Percentiles rank a stretch among this genome's conserved stretches.
Conservation (phyloP, 495 filamentous ascomycete species). For the Xylaria nigripes region DNA sequence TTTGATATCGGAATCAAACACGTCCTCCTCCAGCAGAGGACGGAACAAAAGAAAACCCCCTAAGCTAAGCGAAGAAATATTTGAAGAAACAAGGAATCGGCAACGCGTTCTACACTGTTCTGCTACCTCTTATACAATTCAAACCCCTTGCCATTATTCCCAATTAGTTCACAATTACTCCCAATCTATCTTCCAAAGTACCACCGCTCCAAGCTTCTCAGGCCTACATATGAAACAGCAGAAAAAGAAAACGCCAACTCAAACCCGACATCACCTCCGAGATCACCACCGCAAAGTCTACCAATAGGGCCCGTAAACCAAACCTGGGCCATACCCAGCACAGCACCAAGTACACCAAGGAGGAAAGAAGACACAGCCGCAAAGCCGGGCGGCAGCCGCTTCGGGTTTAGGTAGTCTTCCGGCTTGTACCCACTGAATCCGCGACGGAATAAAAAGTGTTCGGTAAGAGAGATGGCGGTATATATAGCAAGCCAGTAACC, state of each 20-base stretch:
- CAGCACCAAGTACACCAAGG: conserved; percentile 63
- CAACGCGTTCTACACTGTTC: neutral
- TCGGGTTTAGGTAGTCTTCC: conserved; percentile 51
- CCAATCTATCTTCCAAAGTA: conserved; percentile 38
- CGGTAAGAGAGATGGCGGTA: conserved; percentile 58
- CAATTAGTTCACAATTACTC: neutral
- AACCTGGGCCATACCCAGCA: conserved; percentile 67
- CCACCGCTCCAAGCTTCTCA: conserved; percentile 48
- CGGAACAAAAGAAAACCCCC: too few relatives aligned
- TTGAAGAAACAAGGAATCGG: neutral
- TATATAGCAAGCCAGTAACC: conserved; percentile 85
- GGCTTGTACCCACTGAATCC: conserved; percentile 53
- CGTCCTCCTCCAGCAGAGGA: too few relatives aligned
- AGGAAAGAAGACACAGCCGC: conserved; percentile 60
- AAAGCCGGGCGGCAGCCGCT: conserved; percentile 59
- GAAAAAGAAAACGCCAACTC: conserved; percentile 57
- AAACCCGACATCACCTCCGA: conserved; percentile 69
- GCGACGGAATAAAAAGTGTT: conserved; percentile 71
- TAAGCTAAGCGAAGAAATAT: too few relatives aligned
- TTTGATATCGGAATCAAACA: too few relatives aligned
- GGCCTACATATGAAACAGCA: conserved; percentile 34
- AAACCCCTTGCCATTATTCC: neutral
- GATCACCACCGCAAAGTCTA: conserved; percentile 47
- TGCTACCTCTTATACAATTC: too few relatives aligned
- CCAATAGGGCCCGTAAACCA: conserved; percentile 73